A percentile compares a stretch with the other conserved stretches of the same genome.
phyloP scores from a whole-genome alignment of 148 eudicot species.

The Suaeda aralocaspica region DNA sequence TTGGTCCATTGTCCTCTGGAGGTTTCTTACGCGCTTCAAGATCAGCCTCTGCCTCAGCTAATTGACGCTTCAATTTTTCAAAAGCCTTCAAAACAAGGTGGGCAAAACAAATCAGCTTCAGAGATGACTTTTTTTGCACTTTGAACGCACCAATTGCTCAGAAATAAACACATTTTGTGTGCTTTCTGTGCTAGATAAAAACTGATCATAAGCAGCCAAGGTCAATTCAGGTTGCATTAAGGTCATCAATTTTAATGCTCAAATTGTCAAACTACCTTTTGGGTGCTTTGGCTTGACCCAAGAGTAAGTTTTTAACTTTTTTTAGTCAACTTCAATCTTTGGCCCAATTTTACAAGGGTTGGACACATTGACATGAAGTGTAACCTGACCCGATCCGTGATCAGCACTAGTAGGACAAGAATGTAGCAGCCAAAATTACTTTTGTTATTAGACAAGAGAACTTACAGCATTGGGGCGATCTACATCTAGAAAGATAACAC shows the following conservation, averaged over 20 bases:
- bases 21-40: constrained; percentile 87
- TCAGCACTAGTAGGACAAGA: background rate
- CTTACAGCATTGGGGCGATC: constrained; percentile 84
- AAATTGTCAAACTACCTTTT: background rate
- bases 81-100: constrained; percentile 50
- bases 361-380: background rate
- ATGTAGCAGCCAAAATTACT: background rate
- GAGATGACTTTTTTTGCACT: background rate
- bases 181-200: background rate
- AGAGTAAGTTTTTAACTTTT: too few relatives aligned
- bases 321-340: background rate
- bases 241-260: too few relatives aligned
- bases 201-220: background rate
- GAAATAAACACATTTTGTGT: background rate
- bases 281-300: background rate
- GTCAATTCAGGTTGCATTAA: too few relatives aligned
- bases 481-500: constrained; percentile 78
- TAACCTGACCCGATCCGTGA: background rate
- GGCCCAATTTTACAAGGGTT: background rate
- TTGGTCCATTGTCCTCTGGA: constrained; percentile 80
- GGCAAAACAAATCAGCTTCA: constrained; percentile 4
- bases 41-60: constrained; percentile 98
- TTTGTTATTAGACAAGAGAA: background rate
- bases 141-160: background rate
- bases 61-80: constrained; percentile 76